A percentile compares a stretch with the other conserved stretches of the same genome.
Evolutionary conservation across 2,329 filamentous ascomycete species (phyloP).

Genomic region (Cytospora piceae): DNA sequence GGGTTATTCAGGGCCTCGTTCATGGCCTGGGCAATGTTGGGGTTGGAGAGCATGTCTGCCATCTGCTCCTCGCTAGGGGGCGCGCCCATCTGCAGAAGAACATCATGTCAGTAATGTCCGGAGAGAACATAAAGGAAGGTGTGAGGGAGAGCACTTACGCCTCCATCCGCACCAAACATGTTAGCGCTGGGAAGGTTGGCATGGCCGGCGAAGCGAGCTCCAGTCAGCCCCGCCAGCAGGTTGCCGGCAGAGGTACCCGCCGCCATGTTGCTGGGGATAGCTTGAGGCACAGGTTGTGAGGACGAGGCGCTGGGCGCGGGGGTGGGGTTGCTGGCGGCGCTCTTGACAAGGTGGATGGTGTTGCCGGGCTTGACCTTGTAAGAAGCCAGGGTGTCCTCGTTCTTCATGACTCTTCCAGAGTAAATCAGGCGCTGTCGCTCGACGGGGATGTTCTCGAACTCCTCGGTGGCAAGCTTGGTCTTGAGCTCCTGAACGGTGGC

Average conservation of each 20-base stretch:
- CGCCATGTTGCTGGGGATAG: slow-evolving; percentile 76
- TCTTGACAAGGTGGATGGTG: slow-evolving; percentile 95
- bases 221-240: slow-evolving; percentile 85
- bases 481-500: slow-evolving; percentile 87
- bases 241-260: slow-evolving; percentile 80
- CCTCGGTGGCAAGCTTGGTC: slow-evolving; percentile 77
- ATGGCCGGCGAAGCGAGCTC: slow-evolving; percentile 91
- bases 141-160: slow-evolving; percentile 62
- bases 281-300: slow-evolving; percentile 55
- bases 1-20: slow-evolving; percentile 81
- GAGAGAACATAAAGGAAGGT: not conserved
- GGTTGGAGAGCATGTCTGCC: slow-evolving; percentile 70
- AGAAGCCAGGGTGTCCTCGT: slow-evolving; percentile 78
- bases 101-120: slow-evolving; percentile 5
- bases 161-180: slow-evolving; percentile 91
- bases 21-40: slow-evolving; percentile 30
- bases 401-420: slow-evolving; percentile 95
- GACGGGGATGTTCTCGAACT: slow-evolving; percentile 83
- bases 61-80: slow-evolving; percentile 81
- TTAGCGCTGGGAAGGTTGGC: slow-evolving; percentile 84
- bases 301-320: slow-evolving; percentile 48
- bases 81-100: slow-evolving; percentile 75
- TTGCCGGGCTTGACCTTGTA: slow-evolving; percentile 98
- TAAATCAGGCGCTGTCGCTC: slow-evolving; percentile 96
- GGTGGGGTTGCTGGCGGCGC: slow-evolving; percentile 80